Evolutionary conservation across 139 green algal genomes (phyloP).

Genomic region (Ettlia oleoabundans): DNA sequence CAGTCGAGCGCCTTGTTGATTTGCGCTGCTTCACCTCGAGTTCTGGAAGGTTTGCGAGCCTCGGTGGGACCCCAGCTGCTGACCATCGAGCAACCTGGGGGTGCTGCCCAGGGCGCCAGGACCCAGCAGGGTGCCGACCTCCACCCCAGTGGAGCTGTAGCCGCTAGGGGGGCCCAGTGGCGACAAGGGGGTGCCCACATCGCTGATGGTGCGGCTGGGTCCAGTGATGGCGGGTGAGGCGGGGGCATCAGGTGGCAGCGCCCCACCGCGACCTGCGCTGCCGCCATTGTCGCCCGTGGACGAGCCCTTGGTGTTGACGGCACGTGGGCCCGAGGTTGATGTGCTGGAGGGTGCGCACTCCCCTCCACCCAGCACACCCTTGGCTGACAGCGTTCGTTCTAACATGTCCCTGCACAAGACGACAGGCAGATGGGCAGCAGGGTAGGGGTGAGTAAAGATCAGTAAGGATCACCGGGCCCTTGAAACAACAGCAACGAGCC

Average conservation of each 20-base stretch:
- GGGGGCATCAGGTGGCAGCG: not conserved
- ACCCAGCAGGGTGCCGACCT: not conserved
- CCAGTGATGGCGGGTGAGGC: not conserved
- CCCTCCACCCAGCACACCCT: not conserved
- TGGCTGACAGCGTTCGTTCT: conserved; percentile 13
- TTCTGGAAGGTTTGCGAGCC: no score
- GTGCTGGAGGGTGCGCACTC: not conserved
- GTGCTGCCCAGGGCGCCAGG: no score
- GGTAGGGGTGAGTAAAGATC: not conserved
- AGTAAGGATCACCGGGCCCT: no score
- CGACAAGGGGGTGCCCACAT: not conserved
- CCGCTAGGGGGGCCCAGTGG: not conserved
- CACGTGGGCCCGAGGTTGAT: not conserved
- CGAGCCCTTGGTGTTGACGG: not conserved
- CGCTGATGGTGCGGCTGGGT: conserved; percentile 7
- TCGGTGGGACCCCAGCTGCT: no score
- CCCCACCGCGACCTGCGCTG: not conserved
- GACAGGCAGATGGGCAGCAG: not conserved
- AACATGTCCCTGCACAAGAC: conserved; percentile 20
- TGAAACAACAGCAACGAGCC: no score
- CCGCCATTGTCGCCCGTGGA: not conserved
- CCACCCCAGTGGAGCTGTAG: not conserved
- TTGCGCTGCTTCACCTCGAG: no score
- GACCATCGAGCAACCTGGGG: no score
- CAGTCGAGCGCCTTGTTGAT: no score